phyloP scores from a whole-genome alignment of 495 filamentous ascomycete species.

The Penicillium lividum region DNA sequence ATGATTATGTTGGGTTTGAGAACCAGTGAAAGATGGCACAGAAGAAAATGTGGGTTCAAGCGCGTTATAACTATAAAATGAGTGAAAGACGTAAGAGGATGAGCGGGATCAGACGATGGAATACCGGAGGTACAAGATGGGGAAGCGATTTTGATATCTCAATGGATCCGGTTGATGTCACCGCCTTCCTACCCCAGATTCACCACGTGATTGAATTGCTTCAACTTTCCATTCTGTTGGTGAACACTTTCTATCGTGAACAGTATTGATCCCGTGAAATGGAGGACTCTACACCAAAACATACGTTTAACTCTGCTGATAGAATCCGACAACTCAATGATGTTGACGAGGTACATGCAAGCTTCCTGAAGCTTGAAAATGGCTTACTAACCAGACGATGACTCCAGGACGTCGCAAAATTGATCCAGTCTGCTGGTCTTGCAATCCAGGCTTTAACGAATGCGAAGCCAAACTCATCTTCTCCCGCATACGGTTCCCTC shows the following conservation, averaged over 20 bases:
- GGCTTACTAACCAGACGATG: background rate
- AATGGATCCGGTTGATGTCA: background rate
- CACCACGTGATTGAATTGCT: conserved; percentile 21
- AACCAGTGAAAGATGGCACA: background rate
- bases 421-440: conserved; percentile 67
- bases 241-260: conserved; percentile 10
- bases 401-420: conserved; percentile 54
- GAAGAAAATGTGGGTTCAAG: background rate
- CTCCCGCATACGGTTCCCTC: conserved; percentile 36
- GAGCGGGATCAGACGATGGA: conserved; percentile 15
- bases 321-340: conserved; percentile 76
- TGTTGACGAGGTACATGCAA: conserved; percentile 62
- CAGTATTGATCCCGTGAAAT: conserved; percentile 4
- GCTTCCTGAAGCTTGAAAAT: background rate
- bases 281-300: conserved; percentile 7
- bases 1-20: conserved; percentile 2
- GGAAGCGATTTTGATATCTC: conserved; percentile 23
- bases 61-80: background rate
- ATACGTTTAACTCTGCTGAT: conserved; percentile 61
- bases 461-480: conserved; percentile 35
- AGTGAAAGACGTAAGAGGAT: background rate
- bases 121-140: background rate
- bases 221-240: background rate
- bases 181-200: background rate
- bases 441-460: conserved; percentile 71